These are phyloP conservation scores for Mariannaea elegans DNA, from an alignment of 2,329 filamentous ascomycete genomes.

Conservation along the genomic window DNA sequence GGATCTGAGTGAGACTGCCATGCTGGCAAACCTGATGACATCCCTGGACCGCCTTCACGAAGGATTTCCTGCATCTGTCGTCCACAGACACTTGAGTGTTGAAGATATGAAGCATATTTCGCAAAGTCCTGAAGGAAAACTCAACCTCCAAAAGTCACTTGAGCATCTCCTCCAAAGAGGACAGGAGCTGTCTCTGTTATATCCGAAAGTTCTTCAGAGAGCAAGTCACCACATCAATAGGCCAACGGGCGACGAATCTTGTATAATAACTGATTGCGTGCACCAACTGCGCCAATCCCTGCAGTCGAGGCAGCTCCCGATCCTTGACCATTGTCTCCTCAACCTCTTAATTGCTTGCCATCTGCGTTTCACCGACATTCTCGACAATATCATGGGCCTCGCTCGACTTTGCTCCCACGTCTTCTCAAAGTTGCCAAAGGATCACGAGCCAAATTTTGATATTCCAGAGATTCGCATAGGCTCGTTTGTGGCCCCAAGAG, in stretches of 20 bases:
- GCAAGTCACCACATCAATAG: not conserved
- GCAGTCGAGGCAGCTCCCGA: slow-evolving; percentile 14
- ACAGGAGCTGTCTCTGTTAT: slow-evolving; percentile 48
- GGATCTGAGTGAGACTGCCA: slow-evolving; percentile 9
- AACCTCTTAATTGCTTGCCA: slow-evolving; percentile 51
- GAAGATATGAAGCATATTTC: slow-evolving; percentile 36
- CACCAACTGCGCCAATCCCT: slow-evolving; percentile 36
- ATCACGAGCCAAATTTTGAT: slow-evolving; percentile 44
- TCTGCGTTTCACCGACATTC: slow-evolving; percentile 46
- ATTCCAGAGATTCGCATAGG: slow-evolving; percentile 54
- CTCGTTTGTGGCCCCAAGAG: slow-evolving; percentile 46
- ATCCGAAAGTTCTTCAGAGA: slow-evolving; percentile 41
- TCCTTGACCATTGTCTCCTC: slow-evolving; percentile 47
- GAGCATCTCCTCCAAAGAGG: slow-evolving; percentile 47
- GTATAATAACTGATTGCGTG: slow-evolving; percentile 46
- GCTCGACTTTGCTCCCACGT: slow-evolving; percentile 45
- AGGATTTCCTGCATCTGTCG: slow-evolving; percentile 13
- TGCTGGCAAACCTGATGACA: slow-evolving; percentile 34
- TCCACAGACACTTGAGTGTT: slow-evolving; percentile 33
- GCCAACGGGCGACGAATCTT: slow-evolving; percentile 27
- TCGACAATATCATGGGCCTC: slow-evolving; percentile 46
- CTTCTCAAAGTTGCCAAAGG: slow-evolving; percentile 37
- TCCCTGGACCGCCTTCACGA: slow-evolving; percentile 35
- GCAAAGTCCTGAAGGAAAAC: slow-evolving; percentile 34
- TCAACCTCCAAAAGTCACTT: slow-evolving; percentile 39